Percentiles rank a stretch among this genome's conserved stretches.
phyloP scores from a whole-genome alignment of 108 stramenopile genomes.

The Aurantiochytrium sp. region DNA sequence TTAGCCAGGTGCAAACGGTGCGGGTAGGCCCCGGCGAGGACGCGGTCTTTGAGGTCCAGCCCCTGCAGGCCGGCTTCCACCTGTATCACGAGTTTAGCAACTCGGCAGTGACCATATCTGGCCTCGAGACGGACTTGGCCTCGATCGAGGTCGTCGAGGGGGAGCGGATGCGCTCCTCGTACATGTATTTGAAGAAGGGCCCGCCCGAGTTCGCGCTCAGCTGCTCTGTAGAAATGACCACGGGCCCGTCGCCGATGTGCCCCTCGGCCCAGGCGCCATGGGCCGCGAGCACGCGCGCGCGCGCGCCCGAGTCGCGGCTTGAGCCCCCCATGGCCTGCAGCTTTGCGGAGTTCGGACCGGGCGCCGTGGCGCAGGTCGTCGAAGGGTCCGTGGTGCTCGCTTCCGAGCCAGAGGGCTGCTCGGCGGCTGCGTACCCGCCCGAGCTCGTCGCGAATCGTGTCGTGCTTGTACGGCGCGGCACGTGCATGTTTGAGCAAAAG shows the following conservation, averaged over 20 bases:
- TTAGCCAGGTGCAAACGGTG: neutral
- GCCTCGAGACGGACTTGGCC: neutral
- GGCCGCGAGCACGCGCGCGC: too few relatives aligned
- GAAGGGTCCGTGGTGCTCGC: neutral
- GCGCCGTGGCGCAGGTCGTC: neutral
- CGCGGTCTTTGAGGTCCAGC: neutral
- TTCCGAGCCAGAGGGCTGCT: neutral
- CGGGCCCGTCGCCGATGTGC: too few relatives aligned
- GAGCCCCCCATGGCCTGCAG: neutral
- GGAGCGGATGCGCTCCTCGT: neutral
- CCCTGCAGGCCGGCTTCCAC: neutral
- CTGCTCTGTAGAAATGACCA: neutral
- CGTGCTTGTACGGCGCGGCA: conserved; percentile 33
- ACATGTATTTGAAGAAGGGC: neutral
- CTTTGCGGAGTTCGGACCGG: neutral
- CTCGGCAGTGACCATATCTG: neutral
- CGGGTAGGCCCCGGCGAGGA: neutral
- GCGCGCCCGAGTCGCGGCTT: too few relatives aligned
- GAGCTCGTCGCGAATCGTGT: neutral
- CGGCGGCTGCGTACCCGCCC: neutral
- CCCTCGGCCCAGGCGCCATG: neutral
- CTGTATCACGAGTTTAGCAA: neutral
- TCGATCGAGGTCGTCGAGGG: neutral
- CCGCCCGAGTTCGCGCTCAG: neutral
- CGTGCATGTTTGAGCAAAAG: conserved; percentile 42